Conservation (phyloP, 1,139 yeast genomes). For the Suhomyces yuchorum region DNA sequence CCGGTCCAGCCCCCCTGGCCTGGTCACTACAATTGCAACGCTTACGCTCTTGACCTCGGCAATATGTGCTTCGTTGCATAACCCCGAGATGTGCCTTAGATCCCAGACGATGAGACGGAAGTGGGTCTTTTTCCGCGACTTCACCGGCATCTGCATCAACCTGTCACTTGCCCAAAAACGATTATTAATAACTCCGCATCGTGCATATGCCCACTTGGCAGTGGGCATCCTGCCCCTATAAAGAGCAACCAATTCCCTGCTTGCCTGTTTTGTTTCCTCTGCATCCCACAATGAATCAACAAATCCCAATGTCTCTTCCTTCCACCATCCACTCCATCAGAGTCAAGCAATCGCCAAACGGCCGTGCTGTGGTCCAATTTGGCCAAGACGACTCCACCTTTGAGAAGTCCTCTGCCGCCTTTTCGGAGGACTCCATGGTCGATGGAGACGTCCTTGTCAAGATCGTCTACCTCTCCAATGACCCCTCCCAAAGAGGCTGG, state of each 20-base stretch:
- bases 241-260: background rate
- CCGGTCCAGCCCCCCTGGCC: no score
- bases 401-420: constrained; percentile 1
- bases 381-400: constrained; percentile 14
- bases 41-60: no score
- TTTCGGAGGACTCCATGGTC: constrained; percentile 11
- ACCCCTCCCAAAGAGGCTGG: constrained; percentile 34
- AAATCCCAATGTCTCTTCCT: constrained; percentile 7
- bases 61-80: background rate
- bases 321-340: constrained; percentile 4
- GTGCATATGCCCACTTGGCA: background rate
- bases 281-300: no score
- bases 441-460: constrained; percentile 26
- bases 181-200: background rate
- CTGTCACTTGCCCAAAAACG: background rate
- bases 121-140: background rate
- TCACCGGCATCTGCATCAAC: background rate
- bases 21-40: no score
- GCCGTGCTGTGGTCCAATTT: background rate
- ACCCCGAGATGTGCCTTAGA: background rate
- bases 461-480: constrained; percentile 28
- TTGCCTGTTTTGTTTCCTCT: no score
- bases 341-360: constrained; percentile 4
- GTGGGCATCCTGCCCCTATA: background rate
- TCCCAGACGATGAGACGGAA: background rate